phyloP scores from a whole-genome alignment of 768 basidiomycete species.

The Lactifluus echinatus region DNA sequence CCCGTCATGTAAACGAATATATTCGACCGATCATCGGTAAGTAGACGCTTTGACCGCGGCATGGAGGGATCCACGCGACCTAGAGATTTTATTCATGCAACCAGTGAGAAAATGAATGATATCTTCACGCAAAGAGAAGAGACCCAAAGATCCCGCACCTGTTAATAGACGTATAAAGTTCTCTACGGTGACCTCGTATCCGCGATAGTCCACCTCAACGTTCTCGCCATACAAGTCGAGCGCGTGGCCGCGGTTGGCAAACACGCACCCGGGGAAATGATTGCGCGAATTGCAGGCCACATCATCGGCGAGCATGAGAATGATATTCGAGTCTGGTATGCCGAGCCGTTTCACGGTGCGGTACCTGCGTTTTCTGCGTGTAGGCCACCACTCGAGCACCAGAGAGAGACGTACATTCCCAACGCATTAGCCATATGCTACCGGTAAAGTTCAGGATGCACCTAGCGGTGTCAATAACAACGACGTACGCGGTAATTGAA shows the following conservation, averaged over 20 bases:
- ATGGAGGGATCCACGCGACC: conserved; percentile 79
- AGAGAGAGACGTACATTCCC: conserved; percentile 61
- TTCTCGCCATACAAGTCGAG: conserved; percentile 93
- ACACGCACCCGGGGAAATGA: conserved; percentile 86
- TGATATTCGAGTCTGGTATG: conserved; percentile 97
- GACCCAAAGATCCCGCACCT: too few species aligned
- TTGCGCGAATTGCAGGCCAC: conserved; percentile 91
- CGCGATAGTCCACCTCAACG: conserved; percentile 97
- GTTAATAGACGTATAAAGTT: conserved; percentile 89
- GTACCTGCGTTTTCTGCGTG: conserved; percentile 50
- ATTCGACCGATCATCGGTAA: conserved; percentile 86
- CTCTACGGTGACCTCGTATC: conserved; percentile 97
- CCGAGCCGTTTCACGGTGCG: conserved; percentile 96
- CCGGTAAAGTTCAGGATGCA: neutral
- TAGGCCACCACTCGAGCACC: neutral
- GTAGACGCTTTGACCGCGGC: conserved; percentile 85
- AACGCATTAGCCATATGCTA: conserved; percentile 99
- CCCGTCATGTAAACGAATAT: conserved; percentile 98
- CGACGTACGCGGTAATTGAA: conserved; percentile 90
- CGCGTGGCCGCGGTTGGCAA: conserved; percentile 72
- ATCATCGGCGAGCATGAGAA: conserved; percentile 98
- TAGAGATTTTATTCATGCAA: conserved; percentile 32
- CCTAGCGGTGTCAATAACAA: neutral
- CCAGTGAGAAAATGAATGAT: neutral
- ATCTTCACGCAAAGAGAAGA: too few species aligned